Evolutionary conservation across 2,329 filamentous ascomycete genomes (phyloP), one percentile per base, ranked within the genome.

Genomic region (Shiraia sp.): DNA sequence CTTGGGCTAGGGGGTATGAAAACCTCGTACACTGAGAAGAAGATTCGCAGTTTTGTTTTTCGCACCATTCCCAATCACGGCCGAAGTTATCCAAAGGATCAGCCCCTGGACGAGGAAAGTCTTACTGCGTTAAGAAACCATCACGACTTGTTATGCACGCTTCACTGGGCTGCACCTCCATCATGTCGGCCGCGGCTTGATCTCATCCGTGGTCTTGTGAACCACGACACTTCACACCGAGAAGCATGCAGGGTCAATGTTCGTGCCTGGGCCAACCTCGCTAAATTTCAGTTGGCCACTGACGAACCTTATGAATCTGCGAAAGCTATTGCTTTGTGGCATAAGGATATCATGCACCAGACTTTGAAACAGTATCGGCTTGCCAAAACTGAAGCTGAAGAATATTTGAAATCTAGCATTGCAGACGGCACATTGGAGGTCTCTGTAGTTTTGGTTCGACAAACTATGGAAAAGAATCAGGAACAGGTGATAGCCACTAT

Each of bases 1-100:
- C 66, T 70, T 26, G 77, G 78, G 6, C 57, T 83, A 6, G 68
- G 66, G 14, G 71, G 71, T 7, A 71, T 83, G 70, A 66, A 65
- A 10, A 40, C 61, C 13, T 40, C 69, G 0, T 78, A 79, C 49
- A 57, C 73, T 6, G 74, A 76, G 33, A 82, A 78, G 49, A 81
- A 77, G 55, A 72, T 83, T 35, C 73, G 73, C 12, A 78, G 79
- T 42, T 74, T 81, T 39, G 75, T 77, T 3, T 82, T 77, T 71
- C 75, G 81, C 16, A 72, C 79, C 16, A 72, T 82, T 23, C 81
- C 81, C 3, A 83, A 82, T 42, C 80, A 83, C 57, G 79, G 78
- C 3, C 76, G 80, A n/a, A 75, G 69, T 5, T 81, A 82, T 58
- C 79, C 75, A 2, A 84, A 83, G 55, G 81, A 84, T 19, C 69